Percentiles rank a stretch among this genome's conserved stretches.
phyloP scores from a whole-genome alignment of 1,139 yeast genomes.

The Scheffersomyces illinoinensis region DNA sequence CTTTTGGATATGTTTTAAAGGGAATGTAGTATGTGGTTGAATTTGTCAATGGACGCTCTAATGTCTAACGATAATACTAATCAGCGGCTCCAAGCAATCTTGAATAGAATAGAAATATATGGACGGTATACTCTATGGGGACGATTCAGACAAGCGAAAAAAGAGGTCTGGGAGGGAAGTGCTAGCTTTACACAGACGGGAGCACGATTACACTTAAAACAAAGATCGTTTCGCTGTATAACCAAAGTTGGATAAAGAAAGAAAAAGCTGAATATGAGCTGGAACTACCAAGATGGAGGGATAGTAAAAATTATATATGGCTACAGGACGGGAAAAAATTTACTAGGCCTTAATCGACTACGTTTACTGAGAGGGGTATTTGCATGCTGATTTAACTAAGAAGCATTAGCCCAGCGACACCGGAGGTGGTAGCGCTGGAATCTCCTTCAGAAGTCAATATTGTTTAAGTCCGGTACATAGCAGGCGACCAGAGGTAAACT shows the following conservation, averaged over 20 bases:
- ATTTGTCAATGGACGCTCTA: neutral
- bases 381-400: neutral
- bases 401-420: neutral
- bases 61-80: neutral
- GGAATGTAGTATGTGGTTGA: neutral
- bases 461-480: neutral
- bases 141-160: neutral
- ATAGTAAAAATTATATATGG: neutral
- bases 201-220: neutral
- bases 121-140: neutral
- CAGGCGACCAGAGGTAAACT: neutral
- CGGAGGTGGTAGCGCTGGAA: neutral
- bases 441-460: neutral
- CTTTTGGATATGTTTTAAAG: neutral
- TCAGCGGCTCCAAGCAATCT: neutral
- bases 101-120: neutral
- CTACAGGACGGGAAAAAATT: neutral
- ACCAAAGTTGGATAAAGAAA: neutral
- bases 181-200: neutral
- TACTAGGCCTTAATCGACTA: neutral
- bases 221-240: neutral
- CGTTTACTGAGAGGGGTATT: neutral
- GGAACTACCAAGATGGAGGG: neutral
- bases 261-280: neutral
- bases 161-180: neutral